Percentiles rank a stretch among this genome's conserved stretches.
phyloP scores from a whole-genome alignment of 306 rosid genomes.

The Prunus davidiana region DNA sequence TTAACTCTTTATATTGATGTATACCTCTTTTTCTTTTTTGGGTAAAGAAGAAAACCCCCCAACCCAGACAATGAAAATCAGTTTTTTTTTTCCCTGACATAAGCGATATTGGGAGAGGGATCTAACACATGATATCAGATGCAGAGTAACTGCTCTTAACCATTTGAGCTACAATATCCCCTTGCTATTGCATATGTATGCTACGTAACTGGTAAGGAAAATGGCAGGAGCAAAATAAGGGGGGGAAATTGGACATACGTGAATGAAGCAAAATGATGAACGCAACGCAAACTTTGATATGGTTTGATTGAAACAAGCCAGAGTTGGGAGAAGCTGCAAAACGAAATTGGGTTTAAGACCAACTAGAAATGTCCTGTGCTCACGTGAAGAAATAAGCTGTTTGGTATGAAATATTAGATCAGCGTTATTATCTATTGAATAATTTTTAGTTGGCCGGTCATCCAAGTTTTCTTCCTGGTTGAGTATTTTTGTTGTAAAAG shows the following conservation, averaged over 20 bases:
- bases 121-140: too few relatives aligned
- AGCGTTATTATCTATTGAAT: neutral
- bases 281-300: too few relatives aligned
- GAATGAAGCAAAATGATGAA: neutral
- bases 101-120: too few relatives aligned
- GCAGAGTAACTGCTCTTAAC: too few relatives aligned
- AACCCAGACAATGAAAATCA: neutral
- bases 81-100: too few relatives aligned
- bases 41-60: neutral
- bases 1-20: neutral
- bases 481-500: conserved; percentile 1
- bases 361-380: neutral
- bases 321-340: neutral
- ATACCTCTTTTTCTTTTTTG: neutral
- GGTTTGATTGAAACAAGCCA: neutral
- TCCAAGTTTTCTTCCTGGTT: conserved; percentile 5
- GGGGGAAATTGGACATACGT: neutral
- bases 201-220: too few relatives aligned
- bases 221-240: neutral
- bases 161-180: too few relatives aligned
- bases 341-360: neutral
- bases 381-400: neutral
- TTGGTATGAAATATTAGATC: conserved; percentile 12
- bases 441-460: conserved; percentile 14
- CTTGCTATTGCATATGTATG: too few relatives aligned